Conservation (phyloP, 306 rosid species). For the Rosa persica region DNA sequence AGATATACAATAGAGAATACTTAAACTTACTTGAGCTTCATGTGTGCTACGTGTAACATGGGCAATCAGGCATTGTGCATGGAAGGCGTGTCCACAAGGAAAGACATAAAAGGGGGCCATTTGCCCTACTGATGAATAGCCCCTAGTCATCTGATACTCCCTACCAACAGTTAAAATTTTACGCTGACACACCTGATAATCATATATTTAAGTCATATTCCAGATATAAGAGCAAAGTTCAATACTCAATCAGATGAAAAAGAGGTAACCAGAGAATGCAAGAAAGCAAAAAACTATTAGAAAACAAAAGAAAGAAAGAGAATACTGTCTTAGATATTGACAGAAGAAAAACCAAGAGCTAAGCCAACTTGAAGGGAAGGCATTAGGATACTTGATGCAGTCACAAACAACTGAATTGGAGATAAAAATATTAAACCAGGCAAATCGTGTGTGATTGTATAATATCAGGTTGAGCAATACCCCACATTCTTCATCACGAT, state of each 20-base stretch:
- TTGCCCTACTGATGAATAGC: slow-evolving; percentile 73
- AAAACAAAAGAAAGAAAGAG: not conserved
- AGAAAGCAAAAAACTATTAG: not conserved
- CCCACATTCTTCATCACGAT: slow-evolving; percentile 96
- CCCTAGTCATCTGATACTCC: slow-evolving; percentile 65
- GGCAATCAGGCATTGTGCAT: slow-evolving; percentile 81
- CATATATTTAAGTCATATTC: slow-evolving; percentile 28
- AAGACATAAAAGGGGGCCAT: slow-evolving; percentile 97
- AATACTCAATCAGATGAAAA: slow-evolving; percentile 9
- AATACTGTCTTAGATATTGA: not conserved
- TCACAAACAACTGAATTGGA: slow-evolving; percentile 4
- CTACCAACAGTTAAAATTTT: slow-evolving; percentile 74
- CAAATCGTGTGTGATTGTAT: not conserved
- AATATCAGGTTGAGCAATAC: slow-evolving; percentile 51
- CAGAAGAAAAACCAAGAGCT: not conserved
- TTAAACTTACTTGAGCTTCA: slow-evolving; percentile 64
- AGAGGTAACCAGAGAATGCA: not conserved
- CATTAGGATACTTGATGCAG: not conserved
- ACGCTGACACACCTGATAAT: slow-evolving; percentile 70
- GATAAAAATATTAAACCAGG: not conserved
- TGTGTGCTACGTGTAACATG: slow-evolving; percentile 88
- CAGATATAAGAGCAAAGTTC: slow-evolving; percentile 15
- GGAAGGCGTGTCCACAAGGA: slow-evolving; percentile 95
- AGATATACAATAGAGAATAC: slow-evolving; percentile 3
- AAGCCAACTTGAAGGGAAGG: not conserved